Evolutionary conservation across 1,284 basidiomycete genomes (phyloP).

Genomic region (Cystobasidium sp.): DNA sequence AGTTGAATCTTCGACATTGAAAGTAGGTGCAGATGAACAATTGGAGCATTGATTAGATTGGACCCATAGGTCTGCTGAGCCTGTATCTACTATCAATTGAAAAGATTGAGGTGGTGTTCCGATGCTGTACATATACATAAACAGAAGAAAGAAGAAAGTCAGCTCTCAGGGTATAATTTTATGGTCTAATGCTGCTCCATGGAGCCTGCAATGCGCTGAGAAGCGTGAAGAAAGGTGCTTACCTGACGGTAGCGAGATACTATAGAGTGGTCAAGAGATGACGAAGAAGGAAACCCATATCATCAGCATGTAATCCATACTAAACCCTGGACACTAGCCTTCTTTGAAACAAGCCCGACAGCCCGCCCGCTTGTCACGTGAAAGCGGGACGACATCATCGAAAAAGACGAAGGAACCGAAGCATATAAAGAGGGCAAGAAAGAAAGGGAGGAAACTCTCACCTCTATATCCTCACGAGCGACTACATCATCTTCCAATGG

Average conservation of each 20-base stretch:
- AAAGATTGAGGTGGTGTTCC: slow-evolving; percentile 59
- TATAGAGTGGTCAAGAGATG: too few relatives aligned
- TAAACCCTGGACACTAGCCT: too few relatives aligned
- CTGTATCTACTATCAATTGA: slow-evolving; percentile 64
- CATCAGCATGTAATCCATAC: too few relatives aligned
- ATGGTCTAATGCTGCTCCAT: too few relatives aligned
- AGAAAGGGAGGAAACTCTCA: neutral
- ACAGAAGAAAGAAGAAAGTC: neutral
- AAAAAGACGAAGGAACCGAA: too few relatives aligned
- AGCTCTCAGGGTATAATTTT: neutral
- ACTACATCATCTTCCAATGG: slow-evolving; percentile 10
- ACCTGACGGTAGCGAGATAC: slow-evolving; percentile 9
- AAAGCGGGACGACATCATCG: neutral
- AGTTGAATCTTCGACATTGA: neutral
- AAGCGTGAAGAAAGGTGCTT: neutral
- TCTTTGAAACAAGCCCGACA: too few relatives aligned
- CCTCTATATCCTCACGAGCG: slow-evolving; percentile 26
- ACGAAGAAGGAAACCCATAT: too few relatives aligned
- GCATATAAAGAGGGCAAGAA: neutral
- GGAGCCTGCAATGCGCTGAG: too few relatives aligned
- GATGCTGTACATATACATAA: slow-evolving; percentile 50
- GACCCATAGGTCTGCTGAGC: slow-evolving; percentile 80
- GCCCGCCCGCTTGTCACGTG: neutral
- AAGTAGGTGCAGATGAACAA: slow-evolving; percentile 55
- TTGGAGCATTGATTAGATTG: slow-evolving; percentile 61